Evolutionary conservation across 164 flowering plant genomes (phyloP), one percentile per base, ranked within the genome.

Genomic region (Annona cherimola): DNA sequence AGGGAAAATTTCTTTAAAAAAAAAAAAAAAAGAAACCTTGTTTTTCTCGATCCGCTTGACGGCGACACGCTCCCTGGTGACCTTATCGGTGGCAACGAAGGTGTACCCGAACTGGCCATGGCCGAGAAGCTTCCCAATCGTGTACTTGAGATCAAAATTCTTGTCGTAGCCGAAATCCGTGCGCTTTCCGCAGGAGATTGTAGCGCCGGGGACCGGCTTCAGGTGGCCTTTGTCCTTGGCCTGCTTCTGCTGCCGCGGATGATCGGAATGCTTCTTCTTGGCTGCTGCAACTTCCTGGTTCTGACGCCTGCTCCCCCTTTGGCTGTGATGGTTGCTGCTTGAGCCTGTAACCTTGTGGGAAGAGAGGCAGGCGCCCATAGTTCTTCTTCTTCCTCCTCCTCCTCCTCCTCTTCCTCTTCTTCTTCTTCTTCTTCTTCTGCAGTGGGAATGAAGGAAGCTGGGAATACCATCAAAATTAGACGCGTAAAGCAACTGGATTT

Each of bases 71-170:
- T 90, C 97, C 42, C 91, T 95, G 72, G 69, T 89, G n/a, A 73
- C 69, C 75, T 83, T 92, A 74, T 94, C 91, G 50, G 82, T 84
- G 3, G 95, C 98, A 76, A 88, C 96, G 76, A 86, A 94, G 8
- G 97, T 94, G 74, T 94, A 94, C 1, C 98, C 98, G 77, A 94
- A 92, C 69, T 94, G 98, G 0, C 98, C 97, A 74, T 94, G 99
- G 0, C 99, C 97, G 75, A 94, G 74, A 83, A 94, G 80, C 71
- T 91, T 92, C 75, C 98, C 98, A 62, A 90, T 86, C 59, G 86
- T 59, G 76, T 89, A 90, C 45, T 81, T 81, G 44, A 45, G 62
- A 41, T 85, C 86, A 61, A 94, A 94, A 77, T 94, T 90, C 81
- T 89, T 92, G 2, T 70, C 83, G 68, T 94, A 94, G 67, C 97